Evolutionary conservation across 306 rosid species (phyloP).

Genomic region (Acacia melanoxylon): DNA sequence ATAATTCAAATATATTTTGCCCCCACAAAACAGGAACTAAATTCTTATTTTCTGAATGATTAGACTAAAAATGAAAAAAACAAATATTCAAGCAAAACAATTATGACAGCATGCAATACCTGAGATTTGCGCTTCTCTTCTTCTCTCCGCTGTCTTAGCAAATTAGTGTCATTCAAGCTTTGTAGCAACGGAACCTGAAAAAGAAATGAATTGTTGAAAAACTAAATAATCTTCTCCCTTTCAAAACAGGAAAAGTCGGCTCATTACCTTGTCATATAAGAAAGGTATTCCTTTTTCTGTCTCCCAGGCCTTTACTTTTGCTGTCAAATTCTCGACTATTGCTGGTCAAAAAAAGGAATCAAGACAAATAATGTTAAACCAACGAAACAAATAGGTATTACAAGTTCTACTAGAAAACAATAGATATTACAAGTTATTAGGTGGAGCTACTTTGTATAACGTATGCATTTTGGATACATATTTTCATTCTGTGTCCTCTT

Average conservation of each 20-base stretch:
- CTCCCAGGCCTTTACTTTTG: no score
- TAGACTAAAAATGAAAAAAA: not conserved
- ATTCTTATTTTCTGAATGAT: slow-evolving; percentile 17
- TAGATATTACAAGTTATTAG: no score
- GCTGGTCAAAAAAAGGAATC: no score
- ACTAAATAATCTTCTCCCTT: not conserved
- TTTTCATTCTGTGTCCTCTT: not conserved
- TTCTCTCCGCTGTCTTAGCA: slow-evolving; percentile 60
- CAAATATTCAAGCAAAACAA: not conserved
- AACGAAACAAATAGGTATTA: no score
- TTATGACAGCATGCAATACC: slow-evolving; percentile 46
- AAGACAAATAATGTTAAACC: no score
- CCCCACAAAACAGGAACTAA: no score
- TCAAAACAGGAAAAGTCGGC: slow-evolving; percentile 14
- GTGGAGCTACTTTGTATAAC: no score
- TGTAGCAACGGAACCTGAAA: slow-evolving; percentile 63
- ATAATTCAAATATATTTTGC: no score
- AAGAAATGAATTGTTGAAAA: slow-evolving; percentile 22
- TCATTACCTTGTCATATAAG: slow-evolving; percentile 82
- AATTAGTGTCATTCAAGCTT: slow-evolving; percentile 62
- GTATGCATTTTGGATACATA: not conserved
- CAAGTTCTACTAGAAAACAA: no score
- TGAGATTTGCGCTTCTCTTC: slow-evolving; percentile 83
- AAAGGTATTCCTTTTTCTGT: slow-evolving; percentile 87
- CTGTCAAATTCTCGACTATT: no score